phyloP scores from a whole-genome alignment of 192 early-diverging fungal species.

The Entomortierella beljakovae region DNA sequence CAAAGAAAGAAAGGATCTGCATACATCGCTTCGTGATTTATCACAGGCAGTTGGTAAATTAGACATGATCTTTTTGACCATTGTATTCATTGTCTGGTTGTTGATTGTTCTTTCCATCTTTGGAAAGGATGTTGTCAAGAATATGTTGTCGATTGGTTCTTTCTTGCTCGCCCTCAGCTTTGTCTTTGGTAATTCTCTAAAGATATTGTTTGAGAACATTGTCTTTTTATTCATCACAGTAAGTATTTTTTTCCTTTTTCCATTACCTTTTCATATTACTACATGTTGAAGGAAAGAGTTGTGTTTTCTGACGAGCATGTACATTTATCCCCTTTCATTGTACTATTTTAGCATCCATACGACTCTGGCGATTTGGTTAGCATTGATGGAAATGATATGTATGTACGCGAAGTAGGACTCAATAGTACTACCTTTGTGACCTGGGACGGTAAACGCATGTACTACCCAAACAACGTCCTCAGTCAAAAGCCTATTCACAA shows the following conservation, averaged over 20 bases:
- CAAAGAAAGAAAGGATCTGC: slow-evolving; percentile 81
- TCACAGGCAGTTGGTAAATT: slow-evolving; percentile 87
- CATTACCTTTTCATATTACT: neutral
- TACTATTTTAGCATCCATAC: slow-evolving; percentile 36
- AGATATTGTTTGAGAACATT: slow-evolving; percentile 85
- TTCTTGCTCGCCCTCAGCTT: slow-evolving; percentile 82
- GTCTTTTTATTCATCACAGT: slow-evolving; percentile 84
- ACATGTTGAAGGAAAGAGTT: neutral
- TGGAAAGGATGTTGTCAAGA: slow-evolving; percentile 52
- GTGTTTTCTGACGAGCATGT: neutral
- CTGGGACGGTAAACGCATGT: slow-evolving; percentile 84
- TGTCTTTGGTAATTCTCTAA: slow-evolving; percentile 85
- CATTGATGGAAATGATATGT: slow-evolving; percentile 74
- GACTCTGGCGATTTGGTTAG: slow-evolving; percentile 82
- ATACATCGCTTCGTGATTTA: slow-evolving; percentile 79
- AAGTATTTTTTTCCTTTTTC: slow-evolving; percentile 1
- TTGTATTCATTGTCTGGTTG: slow-evolving; percentile 58
- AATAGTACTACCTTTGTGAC: slow-evolving; percentile 85
- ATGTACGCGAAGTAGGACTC: slow-evolving; percentile 82
- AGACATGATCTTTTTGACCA: slow-evolving; percentile 71
- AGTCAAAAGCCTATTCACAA: slow-evolving; percentile 76
- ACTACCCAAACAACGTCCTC: slow-evolving; percentile 78
- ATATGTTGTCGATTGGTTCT: slow-evolving; percentile 54
- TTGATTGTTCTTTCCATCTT: slow-evolving; percentile 46
- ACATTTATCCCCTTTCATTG: neutral